Conservation (phyloP, 495 filamentous ascomycete species). For the Penicillium cataractarum region DNA sequence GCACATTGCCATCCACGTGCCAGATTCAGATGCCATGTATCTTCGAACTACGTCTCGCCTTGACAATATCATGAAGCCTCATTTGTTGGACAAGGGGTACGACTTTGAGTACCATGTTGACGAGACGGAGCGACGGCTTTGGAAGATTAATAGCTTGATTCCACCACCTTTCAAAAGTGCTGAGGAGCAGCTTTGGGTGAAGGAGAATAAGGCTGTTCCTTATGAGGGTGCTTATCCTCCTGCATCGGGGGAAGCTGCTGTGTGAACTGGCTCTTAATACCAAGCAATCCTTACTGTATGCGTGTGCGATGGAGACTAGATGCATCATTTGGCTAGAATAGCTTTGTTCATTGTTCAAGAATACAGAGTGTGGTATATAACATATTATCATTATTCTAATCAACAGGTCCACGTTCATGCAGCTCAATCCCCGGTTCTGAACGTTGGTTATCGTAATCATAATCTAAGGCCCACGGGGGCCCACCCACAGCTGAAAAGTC, state of each 20-base stretch:
- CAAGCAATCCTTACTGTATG: neutral
- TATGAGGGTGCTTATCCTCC: constrained; percentile 41
- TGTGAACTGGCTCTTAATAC: neutral
- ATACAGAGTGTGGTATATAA: neutral
- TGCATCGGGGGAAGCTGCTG: neutral
- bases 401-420: neutral
- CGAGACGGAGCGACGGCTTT: constrained; percentile 29
- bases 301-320: neutral
- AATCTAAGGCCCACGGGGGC: constrained; percentile 4
- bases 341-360: neutral
- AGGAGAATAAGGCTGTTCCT: constrained; percentile 20
- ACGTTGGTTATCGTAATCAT: neutral
- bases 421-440: neutral
- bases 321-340: neutral
- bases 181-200: constrained; percentile 27
- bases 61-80: constrained; percentile 25
- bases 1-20: constrained; percentile 24
- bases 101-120: constrained; percentile 34
- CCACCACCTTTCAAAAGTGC: constrained; percentile 27
- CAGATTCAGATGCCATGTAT: constrained; percentile 16
- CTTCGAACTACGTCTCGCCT: constrained; percentile 12
- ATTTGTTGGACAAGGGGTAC: constrained; percentile 28
- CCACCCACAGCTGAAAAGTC: neutral
- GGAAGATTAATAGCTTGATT: constrained; percentile 35
- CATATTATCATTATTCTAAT: constrained; percentile 5